Conservation (phyloP, 805 yeast species). For the Cyberlindnera amylophila region DNA sequence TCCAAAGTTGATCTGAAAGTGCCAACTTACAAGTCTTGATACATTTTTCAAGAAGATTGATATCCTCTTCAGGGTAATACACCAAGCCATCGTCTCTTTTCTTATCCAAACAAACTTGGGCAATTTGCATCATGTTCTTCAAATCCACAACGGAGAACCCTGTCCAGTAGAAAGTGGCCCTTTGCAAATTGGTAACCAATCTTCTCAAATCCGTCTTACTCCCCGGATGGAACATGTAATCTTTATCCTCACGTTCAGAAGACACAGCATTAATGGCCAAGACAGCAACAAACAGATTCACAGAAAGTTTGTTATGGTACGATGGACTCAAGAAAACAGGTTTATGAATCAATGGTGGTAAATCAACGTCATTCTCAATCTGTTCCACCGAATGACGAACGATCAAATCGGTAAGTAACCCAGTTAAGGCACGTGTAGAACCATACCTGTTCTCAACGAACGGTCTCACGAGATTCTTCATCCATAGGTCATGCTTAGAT, state of each 20-base stretch:
- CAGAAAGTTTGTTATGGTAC: slow-evolving; percentile 53
- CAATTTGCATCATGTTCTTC: slow-evolving; percentile 46
- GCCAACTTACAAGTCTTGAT: slow-evolving; percentile 46
- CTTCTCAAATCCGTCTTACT: slow-evolving; percentile 52
- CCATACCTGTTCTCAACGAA: slow-evolving; percentile 39
- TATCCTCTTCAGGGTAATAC: slow-evolving; percentile 38
- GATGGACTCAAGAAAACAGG: slow-evolving; percentile 62
- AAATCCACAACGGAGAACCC: slow-evolving; percentile 62
- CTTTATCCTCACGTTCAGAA: slow-evolving; percentile 62
- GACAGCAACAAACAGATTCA: slow-evolving; percentile 63
- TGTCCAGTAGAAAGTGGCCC: slow-evolving; percentile 73
- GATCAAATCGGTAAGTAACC: slow-evolving; percentile 44
- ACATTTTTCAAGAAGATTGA: slow-evolving; percentile 39
- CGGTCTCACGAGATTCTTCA: slow-evolving; percentile 42
- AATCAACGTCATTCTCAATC: slow-evolving; percentile 48
- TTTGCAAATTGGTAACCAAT: slow-evolving; percentile 56
- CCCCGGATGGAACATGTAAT: slow-evolving; percentile 66
- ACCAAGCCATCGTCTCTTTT: slow-evolving; percentile 25
- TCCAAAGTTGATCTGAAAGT: slow-evolving; percentile 51
- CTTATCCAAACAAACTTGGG: slow-evolving; percentile 42
- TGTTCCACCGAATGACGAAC: slow-evolving; percentile 55
- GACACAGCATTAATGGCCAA: slow-evolving; percentile 71
- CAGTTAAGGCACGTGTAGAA: slow-evolving; percentile 37
- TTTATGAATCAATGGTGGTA: slow-evolving; percentile 57
- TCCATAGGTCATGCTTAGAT: slow-evolving; percentile 46